A percentile compares a stretch with the other conserved stretches of the same genome.
Evolutionary conservation across 179 eudicot species (phyloP).

Genomic region (Spinacia oleracea): DNA sequence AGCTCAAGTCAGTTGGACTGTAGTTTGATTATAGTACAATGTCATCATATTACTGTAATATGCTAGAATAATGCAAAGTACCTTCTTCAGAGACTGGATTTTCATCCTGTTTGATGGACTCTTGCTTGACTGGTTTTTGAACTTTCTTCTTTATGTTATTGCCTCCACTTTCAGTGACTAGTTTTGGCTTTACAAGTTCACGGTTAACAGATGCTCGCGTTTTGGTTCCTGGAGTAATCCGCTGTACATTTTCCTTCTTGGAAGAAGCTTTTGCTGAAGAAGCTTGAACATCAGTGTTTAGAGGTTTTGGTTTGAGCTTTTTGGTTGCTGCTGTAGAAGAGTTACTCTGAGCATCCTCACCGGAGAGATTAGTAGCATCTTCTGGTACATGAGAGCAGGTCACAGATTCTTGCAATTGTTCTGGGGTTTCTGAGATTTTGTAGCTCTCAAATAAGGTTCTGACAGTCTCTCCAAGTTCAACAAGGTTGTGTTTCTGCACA

Average conservation of each 20-base stretch:
- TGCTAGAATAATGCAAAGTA: constrained; percentile 14
- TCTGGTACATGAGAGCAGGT: constrained; percentile 57
- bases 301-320: constrained; percentile 52
- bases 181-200: constrained; percentile 32
- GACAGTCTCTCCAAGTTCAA: constrained; percentile 50
- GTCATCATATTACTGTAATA: no score
- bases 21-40: neutral
- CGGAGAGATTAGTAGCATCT: constrained; percentile 51
- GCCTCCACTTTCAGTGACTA: constrained; percentile 33
- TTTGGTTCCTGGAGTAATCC: constrained; percentile 33
- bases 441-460: constrained; percentile 62
- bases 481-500: constrained; percentile 57
- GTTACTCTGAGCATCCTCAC: constrained; percentile 56
- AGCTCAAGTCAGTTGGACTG: neutral
- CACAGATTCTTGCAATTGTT: constrained; percentile 66
- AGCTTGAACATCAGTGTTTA: constrained; percentile 39
- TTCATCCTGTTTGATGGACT: constrained; percentile 38
- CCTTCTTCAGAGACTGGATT: constrained; percentile 43
- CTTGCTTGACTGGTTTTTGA: constrained; percentile 41
- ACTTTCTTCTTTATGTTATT: constrained; percentile 43
- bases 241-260: constrained; percentile 34
- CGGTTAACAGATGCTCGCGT: constrained; percentile 41
- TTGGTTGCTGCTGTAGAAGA: constrained; percentile 49
- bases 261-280: constrained; percentile 45
- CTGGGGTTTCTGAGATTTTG: constrained; percentile 55